phyloP scores from a whole-genome alignment of 805 yeast genomes.

The Yarrowia sp. region DNA sequence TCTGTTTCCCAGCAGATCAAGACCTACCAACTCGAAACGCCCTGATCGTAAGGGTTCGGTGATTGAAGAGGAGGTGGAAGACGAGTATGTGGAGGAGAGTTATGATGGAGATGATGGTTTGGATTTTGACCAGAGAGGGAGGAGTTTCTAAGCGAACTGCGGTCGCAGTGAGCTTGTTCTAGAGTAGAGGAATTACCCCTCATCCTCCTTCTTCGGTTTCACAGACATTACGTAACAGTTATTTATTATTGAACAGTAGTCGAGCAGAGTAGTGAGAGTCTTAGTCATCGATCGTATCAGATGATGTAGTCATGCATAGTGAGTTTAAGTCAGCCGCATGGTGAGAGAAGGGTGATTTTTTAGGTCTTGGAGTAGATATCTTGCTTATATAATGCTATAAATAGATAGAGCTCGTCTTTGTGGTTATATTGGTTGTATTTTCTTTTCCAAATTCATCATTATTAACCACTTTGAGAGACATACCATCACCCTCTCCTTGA shows the following conservation, averaged over 20 bases:
- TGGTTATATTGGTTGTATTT: no score
- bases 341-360: neutral
- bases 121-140: slow-evolving; percentile 14
- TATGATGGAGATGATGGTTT: slow-evolving; percentile 26
- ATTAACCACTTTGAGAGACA: no score
- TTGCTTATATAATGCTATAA: no score
- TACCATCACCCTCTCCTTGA: no score
- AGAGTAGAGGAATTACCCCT: no score
- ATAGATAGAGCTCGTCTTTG: no score
- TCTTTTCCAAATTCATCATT: no score
- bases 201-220: no score
- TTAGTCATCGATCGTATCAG: no score
- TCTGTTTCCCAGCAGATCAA: slow-evolving; percentile 18
- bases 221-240: slow-evolving; percentile 4
- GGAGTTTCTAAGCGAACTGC: slow-evolving; percentile 7
- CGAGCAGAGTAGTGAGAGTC: neutral
- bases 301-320: no score
- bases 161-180: neutral
- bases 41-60: slow-evolving; percentile 37
- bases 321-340: slow-evolving; percentile 6
- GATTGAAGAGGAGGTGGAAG: slow-evolving; percentile 37
- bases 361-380: no score
- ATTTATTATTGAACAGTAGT: slow-evolving; percentile 5
- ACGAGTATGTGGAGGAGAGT: slow-evolving; percentile 23
- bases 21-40: slow-evolving; percentile 11